Percentiles rank a stretch among this genome's conserved stretches.
phyloP scores from a whole-genome alignment of 2,329 filamentous ascomycete genomes.

The Pseudocercospora musae region DNA sequence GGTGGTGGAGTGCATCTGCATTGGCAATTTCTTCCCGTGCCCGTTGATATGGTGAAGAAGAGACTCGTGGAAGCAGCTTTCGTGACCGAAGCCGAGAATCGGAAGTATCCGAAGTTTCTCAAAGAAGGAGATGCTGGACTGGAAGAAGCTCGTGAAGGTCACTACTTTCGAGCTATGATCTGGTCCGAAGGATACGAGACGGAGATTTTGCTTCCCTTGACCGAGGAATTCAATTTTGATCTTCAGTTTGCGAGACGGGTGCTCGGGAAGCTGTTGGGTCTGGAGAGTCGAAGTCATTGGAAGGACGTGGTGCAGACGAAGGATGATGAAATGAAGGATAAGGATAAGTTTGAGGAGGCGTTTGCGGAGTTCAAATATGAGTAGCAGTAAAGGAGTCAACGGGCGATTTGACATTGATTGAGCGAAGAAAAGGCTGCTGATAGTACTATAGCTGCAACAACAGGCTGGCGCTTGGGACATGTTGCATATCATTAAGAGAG shows the following conservation, averaged over 20 bases:
- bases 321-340: constrained; percentile 75
- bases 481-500: too few species aligned
- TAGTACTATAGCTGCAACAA: background rate
- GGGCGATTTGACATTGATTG: too few species aligned
- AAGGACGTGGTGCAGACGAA: constrained; percentile 74
- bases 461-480: background rate
- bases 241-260: constrained; percentile 86
- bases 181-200: constrained; percentile 48
- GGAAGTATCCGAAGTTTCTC: constrained; percentile 55
- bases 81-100: constrained; percentile 79
- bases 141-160: constrained; percentile 27
- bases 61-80: constrained; percentile 86
- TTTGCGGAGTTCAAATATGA: constrained; percentile 73
- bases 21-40: constrained; percentile 87
- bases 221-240: constrained; percentile 76
- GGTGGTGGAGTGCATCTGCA: constrained; percentile 79
- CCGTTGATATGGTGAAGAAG: constrained; percentile 62
- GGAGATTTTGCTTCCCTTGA: constrained; percentile 70
- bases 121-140: constrained; percentile 20
- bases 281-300: constrained; percentile 81
- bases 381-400: background rate
- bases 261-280: constrained; percentile 76
- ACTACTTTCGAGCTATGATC: constrained; percentile 37
- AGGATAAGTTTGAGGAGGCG: constrained; percentile 71
- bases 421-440: background rate